Conservation (phyloP, 441 rosid species). For the Croton laevigatus region DNA sequence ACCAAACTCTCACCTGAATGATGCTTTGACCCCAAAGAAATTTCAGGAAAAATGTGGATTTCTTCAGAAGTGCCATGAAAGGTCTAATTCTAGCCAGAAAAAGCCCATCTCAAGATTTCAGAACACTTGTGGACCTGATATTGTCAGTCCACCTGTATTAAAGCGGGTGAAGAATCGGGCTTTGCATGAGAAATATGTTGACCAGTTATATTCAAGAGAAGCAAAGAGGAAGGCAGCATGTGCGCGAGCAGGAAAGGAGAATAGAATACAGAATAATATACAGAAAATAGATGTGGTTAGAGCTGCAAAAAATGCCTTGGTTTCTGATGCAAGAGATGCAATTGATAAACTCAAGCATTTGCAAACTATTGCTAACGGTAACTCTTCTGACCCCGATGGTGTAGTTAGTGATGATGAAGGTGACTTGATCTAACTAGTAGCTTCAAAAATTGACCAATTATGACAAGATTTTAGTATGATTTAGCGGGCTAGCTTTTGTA, state of each 20-base stretch:
- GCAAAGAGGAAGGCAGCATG: slow-evolving; percentile 63
- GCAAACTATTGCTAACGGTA: slow-evolving; percentile 22
- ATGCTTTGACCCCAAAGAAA: slow-evolving; percentile 47
- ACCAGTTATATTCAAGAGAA: slow-evolving; percentile 75
- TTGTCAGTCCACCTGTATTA: slow-evolving; percentile 69
- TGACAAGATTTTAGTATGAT: not conserved
- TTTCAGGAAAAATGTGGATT: slow-evolving; percentile 36
- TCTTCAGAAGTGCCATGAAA: slow-evolving; percentile 39
- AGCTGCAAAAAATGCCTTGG: slow-evolving; percentile 57
- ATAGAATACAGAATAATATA: slow-evolving; percentile 19
- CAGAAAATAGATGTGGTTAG: slow-evolving; percentile 35
- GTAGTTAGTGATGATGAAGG: slow-evolving; percentile 35
- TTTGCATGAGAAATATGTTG: slow-evolving; percentile 85
- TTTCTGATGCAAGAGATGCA: slow-evolving; percentile 58
- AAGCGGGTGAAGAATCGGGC: slow-evolving; percentile 70
- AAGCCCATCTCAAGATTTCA: slow-evolving; percentile 39
- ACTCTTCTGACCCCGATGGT: slow-evolving; percentile 36
- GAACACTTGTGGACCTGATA: slow-evolving; percentile 20
- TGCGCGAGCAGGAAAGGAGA: slow-evolving; percentile 41
- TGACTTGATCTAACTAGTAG: slow-evolving; percentile 14
- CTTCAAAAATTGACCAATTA: not conserved
- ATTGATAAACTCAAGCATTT: slow-evolving; percentile 49
- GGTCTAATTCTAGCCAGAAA: slow-evolving; percentile 37
- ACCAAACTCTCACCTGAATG: slow-evolving; percentile 22
- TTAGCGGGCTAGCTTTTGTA: slow-evolving; percentile 8